Conservation (phyloP, 257 asterid species). For the Lithospermum erythrorhizon region DNA sequence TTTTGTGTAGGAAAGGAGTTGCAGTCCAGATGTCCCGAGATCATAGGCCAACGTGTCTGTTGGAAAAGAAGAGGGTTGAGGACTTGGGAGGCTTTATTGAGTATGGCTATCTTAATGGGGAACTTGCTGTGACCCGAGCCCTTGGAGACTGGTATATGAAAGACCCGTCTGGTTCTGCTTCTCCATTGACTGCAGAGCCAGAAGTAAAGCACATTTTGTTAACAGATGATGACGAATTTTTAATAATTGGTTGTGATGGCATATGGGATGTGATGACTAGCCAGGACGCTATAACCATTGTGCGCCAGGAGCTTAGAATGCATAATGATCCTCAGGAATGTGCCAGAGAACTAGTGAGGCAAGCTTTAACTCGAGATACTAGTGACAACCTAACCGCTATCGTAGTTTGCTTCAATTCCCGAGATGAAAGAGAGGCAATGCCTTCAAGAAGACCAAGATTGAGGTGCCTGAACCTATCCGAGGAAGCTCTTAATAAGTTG, state of each 20-base stretch:
- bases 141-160: slow-evolving; percentile 98
- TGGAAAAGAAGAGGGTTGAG: slow-evolving; percentile 63
- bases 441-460: slow-evolving; percentile 42
- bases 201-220: slow-evolving; percentile 45
- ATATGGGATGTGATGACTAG: slow-evolving; percentile 86
- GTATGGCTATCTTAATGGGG: slow-evolving; percentile 74
- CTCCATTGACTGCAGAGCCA: slow-evolving; percentile 87
- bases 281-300: slow-evolving; percentile 74
- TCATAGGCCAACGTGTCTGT: slow-evolving; percentile 60
- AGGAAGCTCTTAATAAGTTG: slow-evolving; percentile 57
- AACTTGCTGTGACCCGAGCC: slow-evolving; percentile 81
- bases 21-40: slow-evolving; percentile 89
- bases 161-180: slow-evolving; percentile 60
- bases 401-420: slow-evolving; percentile 49
- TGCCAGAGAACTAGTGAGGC: slow-evolving; percentile 62
- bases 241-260: slow-evolving; percentile 89
- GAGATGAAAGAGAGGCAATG: slow-evolving; percentile 18
- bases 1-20: slow-evolving; percentile 70
- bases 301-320: slow-evolving; percentile 44
- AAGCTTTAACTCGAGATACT: slow-evolving; percentile 41
- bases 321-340: slow-evolving; percentile 55
- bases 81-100: slow-evolving; percentile 70
- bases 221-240: slow-evolving; percentile 79
- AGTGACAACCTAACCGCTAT: slow-evolving; percentile 74
- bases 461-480: slow-evolving; percentile 51